Evolutionary conservation across 306 rosid species (phyloP), one percentile per base, ranked within the genome.

Genomic region (Astragalus membranaceus): DNA sequence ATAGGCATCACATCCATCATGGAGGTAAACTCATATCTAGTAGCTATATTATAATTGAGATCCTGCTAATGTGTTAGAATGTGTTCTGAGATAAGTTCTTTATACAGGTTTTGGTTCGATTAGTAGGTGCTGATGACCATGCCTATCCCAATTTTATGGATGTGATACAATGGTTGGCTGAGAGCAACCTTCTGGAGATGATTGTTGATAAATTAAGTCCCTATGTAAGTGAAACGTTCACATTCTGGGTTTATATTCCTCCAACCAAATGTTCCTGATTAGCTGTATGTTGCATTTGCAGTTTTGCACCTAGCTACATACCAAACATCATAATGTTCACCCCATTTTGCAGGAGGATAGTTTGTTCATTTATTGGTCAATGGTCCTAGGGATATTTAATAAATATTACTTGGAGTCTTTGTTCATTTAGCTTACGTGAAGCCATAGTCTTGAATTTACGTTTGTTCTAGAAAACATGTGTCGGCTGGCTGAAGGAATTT

Each of bases 1-100:
- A 94, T 94, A 64, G 99, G 99, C 77, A 91, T 90, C 62, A 94
- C 99, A 58, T 94, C 99, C 58, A 94, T 94, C 84, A 94, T 91
- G 99, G 97, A 94, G 99, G 98, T 92, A 77, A 78, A 37, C 39
- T 35, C 10, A 50, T 67, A 60, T 37, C 59, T 14, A 10, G 37
- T 74, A 51, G 55, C 63, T 42, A 13, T 58, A 12, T 15, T 26
- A 55, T 39, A 30, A 70, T 41, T 23, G 62, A 58, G 62, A 42
- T 51, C 54, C 33, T 75, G 66, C 59, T 41, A 4, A 48, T 64
- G 39, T 39, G 23, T 46, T 51, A 17, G 30, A 56, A 57, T 81
- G 69, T 43, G 59, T 52, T 69, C 61, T 77, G 81, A 64, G 72
- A 53, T 44, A 15, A 51, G 37, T 59, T 76, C 44, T 26, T 69